Conservation (phyloP, 306 rosid species). For the Fagus sylvatica region DNA sequence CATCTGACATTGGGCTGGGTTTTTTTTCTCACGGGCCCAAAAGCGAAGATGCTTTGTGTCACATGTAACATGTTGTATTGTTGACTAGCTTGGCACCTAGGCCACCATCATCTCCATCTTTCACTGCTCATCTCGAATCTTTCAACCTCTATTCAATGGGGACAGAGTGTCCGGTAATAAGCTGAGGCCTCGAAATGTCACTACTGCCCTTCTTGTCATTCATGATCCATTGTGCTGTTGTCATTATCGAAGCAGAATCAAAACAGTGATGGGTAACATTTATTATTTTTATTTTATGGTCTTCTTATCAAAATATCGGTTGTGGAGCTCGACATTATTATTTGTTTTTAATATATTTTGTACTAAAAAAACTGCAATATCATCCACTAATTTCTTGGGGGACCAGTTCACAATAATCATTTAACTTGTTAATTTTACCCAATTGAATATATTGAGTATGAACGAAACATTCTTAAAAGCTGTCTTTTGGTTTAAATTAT, state of each 20-base stretch:
- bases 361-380: no score
- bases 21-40: neutral
- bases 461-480: no score
- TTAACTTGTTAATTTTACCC: no score
- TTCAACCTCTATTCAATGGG: slow-evolving; percentile 18
- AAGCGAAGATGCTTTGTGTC: neutral
- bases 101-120: neutral
- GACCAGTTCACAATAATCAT: no score
- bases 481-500: no score
- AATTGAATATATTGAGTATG: no score
- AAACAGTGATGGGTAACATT: neutral
- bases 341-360: no score
- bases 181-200: neutral
- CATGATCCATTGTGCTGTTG: neutral
- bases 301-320: no score
- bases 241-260: slow-evolving; percentile 1
- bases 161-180: slow-evolving; percentile 19
- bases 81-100: neutral
- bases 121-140: slow-evolving; percentile 28
- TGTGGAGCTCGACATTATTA: no score
- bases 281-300: no score
- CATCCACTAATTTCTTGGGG: no score
- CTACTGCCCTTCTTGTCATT: neutral
- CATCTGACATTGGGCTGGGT: neutral
- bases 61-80: slow-evolving; percentile 9